Evolutionary conservation across 2,329 filamentous ascomycete species (phyloP), one percentile per base, ranked within the genome.

Genomic region (Diaporthe ilicicola): DNA sequence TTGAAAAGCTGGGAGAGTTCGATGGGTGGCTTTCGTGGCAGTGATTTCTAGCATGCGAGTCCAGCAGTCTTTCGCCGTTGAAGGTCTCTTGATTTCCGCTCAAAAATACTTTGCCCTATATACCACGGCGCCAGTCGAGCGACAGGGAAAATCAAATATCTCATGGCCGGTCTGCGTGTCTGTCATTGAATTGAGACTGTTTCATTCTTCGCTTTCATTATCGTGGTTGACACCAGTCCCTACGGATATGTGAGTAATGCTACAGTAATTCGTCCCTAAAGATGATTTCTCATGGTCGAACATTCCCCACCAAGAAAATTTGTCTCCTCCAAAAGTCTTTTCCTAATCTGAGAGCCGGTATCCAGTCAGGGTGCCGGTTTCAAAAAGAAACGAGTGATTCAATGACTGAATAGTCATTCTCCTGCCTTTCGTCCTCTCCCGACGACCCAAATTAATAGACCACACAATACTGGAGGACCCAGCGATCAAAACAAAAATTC

Each of bases 1-100:
- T 75, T 44, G 88, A 90, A 78, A 79, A 81, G 56, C 72, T 84
- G 69, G 77, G 79, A 19, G 76, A 81, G 17, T 88, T 87, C 73
- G 76, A 79, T 1, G 82, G 81, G 4, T 88, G 86, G 86, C 72
- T 86, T 24, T 70, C 64, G 44, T 76, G 70, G 44, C 34, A 22
- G 13, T n/a, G 13, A 4, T 53, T n/a, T 42, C 42, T 13, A 37
- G 37, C 7, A 17, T 62, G 55, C 22, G 37, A 29, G 13, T 37
- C 19, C 15, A 15, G 19, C 37, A 29, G 19, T 6, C 13, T 4
- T 5, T 17, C n/a, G 34, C n/a, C 8, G 37, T 37, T 50, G 19
- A 13, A 29, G 7, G 12, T 32, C 6, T 53, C 27, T 34, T 22
- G 8, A n/a, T 46, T 32, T 54, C 22, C 9, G 22, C 19, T 5